phyloP scores from a whole-genome alignment of 306 rosid species.

The Geum urbanum region DNA sequence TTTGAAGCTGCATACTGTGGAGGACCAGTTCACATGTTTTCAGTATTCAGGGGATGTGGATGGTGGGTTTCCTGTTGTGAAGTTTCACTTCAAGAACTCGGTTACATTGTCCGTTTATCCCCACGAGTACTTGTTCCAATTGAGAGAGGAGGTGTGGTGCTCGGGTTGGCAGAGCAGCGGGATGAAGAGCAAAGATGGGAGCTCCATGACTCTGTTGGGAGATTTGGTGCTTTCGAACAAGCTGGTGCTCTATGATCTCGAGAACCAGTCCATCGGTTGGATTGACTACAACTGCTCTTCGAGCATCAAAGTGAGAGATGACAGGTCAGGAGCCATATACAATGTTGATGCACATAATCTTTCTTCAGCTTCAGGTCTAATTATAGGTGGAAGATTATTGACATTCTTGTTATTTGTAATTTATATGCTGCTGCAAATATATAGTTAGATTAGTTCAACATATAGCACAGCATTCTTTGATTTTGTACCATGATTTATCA shows the following conservation, averaged over 20 bases:
- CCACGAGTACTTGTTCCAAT: constrained; percentile 16
- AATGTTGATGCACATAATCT: constrained; percentile 52
- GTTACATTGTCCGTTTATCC: constrained; percentile 15
- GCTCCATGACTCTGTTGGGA: neutral
- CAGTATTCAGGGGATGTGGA: constrained; percentile 4
- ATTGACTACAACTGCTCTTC: constrained; percentile 24
- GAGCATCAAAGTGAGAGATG: constrained; percentile 67
- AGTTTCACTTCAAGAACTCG: constrained; percentile 18
- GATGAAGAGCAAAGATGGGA: constrained; percentile 5
- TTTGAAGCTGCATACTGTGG: constrained; percentile 41
- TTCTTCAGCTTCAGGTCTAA: constrained; percentile 17
- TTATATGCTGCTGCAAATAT: constrained; percentile 13
- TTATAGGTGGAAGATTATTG: neutral
- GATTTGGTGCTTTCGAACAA: constrained; percentile 20
- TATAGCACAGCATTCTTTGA: constrained; percentile 12
- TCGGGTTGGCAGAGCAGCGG: constrained; percentile 19
- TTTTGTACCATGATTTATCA: constrained; percentile 11
- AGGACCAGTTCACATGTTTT: constrained; percentile 58
- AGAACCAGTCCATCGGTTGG: constrained; percentile 17
- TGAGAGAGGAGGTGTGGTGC: constrained; percentile 19
- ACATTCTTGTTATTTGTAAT: constrained; percentile 5
- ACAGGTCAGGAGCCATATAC: constrained; percentile 40
- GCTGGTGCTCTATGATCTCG: constrained; percentile 18
- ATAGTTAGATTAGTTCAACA: constrained; percentile 7
- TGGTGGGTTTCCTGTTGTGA: constrained; percentile 17